These are phyloP conservation scores for Penicillium soppii DNA, from an alignment of 495 filamentous ascomycete genomes.

Conservation along the genomic window DNA sequence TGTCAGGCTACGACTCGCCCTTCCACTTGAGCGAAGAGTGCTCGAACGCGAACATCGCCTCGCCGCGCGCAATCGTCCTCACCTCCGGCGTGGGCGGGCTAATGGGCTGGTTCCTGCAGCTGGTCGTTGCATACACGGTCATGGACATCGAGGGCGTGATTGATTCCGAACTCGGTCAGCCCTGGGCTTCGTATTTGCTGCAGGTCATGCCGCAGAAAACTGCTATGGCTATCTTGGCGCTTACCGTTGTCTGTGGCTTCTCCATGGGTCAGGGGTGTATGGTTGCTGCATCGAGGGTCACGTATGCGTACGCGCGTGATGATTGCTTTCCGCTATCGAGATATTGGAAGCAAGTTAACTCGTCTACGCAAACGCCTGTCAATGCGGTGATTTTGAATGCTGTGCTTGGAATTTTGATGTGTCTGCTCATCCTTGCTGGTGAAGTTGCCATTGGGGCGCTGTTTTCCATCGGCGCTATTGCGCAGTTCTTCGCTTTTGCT, in stretches of 20 bases:
- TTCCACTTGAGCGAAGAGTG: constrained; percentile 80
- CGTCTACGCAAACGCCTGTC: constrained; percentile 66
- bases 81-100: constrained; percentile 67
- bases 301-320: constrained; percentile 78
- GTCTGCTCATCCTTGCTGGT: constrained; percentile 70
- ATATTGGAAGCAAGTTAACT: constrained; percentile 67
- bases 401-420: constrained; percentile 60
- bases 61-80: constrained; percentile 74
- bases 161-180: constrained; percentile 66
- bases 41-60: constrained; percentile 72
- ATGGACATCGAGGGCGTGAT: constrained; percentile 62
- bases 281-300: constrained; percentile 76
- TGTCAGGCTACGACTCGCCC: constrained; percentile 69
- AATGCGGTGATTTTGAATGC: constrained; percentile 78
- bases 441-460: constrained; percentile 66
- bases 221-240: constrained; percentile 62
- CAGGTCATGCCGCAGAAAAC: constrained; percentile 66
- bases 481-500: constrained; percentile 71
- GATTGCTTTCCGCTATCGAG: constrained; percentile 70
- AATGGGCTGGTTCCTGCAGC: constrained; percentile 72
- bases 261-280: constrained; percentile 83
- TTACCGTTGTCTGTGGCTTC: constrained; percentile 76
- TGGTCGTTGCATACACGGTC: constrained; percentile 80
- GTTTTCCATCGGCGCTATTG: constrained; percentile 75
- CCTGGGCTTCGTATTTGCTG: constrained; percentile 72